Percentiles rank a stretch among this genome's conserved stretches.
phyloP scores from a whole-genome alignment of 2,329 filamentous ascomycete genomes.

The Pseudogymnoascus sp. region DNA sequence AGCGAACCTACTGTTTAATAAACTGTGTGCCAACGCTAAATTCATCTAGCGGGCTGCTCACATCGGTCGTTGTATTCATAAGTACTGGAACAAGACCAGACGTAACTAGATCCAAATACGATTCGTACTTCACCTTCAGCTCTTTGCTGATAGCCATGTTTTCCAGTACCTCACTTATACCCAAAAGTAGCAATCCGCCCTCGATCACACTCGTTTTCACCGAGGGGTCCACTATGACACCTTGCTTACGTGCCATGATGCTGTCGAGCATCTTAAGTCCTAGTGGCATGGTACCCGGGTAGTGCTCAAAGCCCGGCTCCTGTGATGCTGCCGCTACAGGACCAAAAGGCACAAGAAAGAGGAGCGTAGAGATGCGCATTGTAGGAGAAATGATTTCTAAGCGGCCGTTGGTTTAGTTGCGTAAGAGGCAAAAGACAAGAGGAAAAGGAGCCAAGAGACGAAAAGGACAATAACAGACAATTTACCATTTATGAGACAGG shows the following conservation, averaged over 20 bases:
- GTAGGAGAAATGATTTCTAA: not conserved
- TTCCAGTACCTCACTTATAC: slow-evolving; percentile 7
- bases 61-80: slow-evolving; percentile 3
- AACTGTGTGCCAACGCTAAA: slow-evolving; percentile 7
- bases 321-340: not conserved
- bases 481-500: too few species aligned
- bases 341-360: not conserved
- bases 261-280: slow-evolving; percentile 9
- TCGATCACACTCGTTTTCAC: slow-evolving; percentile 11
- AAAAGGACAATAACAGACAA: too few species aligned
- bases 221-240: slow-evolving; percentile 8
- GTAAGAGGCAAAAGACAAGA: not conserved
- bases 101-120: slow-evolving; percentile 7
- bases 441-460: too few species aligned
- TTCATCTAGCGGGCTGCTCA: slow-evolving; percentile 5
- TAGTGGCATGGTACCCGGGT: slow-evolving; percentile 8
- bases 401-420: not conserved
- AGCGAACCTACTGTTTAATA: slow-evolving; percentile 9
- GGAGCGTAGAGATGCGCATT: not conserved
- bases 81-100: not conserved
- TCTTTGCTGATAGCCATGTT: not conserved
- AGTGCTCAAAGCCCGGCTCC: not conserved
- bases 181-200: slow-evolving; percentile 4
- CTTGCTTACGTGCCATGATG: slow-evolving; percentile 5
- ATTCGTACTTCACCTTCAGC: not conserved